Evolutionary conservation across 2,329 filamentous ascomycete species (phyloP), one percentile per base, ranked within the genome.

Genomic region (Endocalyx cinctus): DNA sequence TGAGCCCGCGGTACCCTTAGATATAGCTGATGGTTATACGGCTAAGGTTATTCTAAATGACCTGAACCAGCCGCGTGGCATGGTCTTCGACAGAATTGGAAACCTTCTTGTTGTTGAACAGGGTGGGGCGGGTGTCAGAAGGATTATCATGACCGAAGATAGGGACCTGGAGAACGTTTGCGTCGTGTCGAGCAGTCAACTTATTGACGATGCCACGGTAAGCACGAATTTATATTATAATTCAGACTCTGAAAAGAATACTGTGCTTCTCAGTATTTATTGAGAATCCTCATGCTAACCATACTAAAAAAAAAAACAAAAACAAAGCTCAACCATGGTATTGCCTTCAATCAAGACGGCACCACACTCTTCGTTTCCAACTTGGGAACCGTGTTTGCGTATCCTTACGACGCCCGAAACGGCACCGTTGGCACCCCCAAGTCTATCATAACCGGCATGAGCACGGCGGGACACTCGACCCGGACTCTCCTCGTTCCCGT

Each of bases 401-500:
- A 80, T 77, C 53, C 65, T 17, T 88, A 88, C 52, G 69, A 84
- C 51, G 59, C 73, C n/a, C 50, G 55, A 3, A 57, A 64, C 7
- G 64, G 62, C 29, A 69, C 69, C 4, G 66, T 76, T 27, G 44
- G 52, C 27, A 43, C 51, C 33, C 69, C 66, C 31, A 64, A 64
- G 38, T 74, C 69, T 4, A 39, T 87, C 5, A 63, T 88, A 29
- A 63, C 62, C 23, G 76, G 77, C 43, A 85, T 87, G 80, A 66
- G 48, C 45, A 72, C 70, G 38, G 56, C 63, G 5, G 81, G 78
- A 30, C 81, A 87, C 46, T 72, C 66, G 5, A 82, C 81, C 0
- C 71, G 84, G 22, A 87, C 83, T 0, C 63, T 88, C 2, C 66
- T 85, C 25, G 59, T 83, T 11, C 78, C 82, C 0, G 52, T 62